Evolutionary conservation across 176 grass and related monocot genomes (phyloP).

Genomic region (Oryza brachyantha): DNA sequence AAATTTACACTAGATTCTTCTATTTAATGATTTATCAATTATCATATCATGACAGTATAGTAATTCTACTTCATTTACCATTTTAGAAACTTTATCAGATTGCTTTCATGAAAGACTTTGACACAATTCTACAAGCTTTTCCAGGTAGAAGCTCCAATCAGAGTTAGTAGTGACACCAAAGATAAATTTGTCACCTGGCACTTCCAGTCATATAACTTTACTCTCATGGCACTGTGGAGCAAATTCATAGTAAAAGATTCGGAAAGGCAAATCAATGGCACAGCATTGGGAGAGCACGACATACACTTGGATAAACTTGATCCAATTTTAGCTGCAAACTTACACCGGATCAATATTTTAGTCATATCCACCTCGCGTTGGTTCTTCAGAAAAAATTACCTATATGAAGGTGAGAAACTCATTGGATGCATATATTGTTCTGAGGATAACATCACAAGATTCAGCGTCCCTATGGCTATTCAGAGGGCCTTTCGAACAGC

Average conservation of each 20-base stretch:
- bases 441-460: conserved; percentile 49
- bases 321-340: conserved; percentile 43
- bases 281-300: conserved; percentile 37
- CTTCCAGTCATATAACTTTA: conserved; percentile 59
- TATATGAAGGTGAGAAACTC: conserved; percentile 48
- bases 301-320: conserved; percentile 73
- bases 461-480: conserved; percentile 43
- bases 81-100: background rate
- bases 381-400: conserved; percentile 65
- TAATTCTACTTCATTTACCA: background rate
- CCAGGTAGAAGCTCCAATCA: conserved; percentile 49
- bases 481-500: conserved; percentile 42
- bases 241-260: conserved; percentile 60
- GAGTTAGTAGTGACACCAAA: conserved; percentile 34
- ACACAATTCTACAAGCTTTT: conserved; percentile 23
- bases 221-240: conserved; percentile 60
- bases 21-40: background rate
- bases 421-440: conserved; percentile 66
- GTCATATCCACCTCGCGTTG: conserved; percentile 57
- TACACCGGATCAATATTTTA: conserved; percentile 50
- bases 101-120: background rate
- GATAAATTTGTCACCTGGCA: conserved; percentile 55
- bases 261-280: conserved; percentile 59
- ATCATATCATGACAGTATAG: no score
- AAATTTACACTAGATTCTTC: background rate